Conservation (phyloP, 345 rosid genomes). For the Hypericum perforatum region DNA sequence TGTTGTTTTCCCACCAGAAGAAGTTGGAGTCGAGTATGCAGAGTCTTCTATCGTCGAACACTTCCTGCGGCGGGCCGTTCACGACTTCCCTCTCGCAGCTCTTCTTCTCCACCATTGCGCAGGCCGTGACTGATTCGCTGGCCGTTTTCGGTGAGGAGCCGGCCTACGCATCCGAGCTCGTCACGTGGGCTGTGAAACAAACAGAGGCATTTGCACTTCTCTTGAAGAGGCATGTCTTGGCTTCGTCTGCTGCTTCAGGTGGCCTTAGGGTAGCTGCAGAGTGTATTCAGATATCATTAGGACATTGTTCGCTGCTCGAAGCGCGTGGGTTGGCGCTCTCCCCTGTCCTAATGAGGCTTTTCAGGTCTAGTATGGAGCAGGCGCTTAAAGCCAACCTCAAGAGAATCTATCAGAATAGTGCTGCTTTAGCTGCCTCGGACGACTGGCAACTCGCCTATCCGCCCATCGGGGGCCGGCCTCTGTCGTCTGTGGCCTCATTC, state of each 20-base stretch:
- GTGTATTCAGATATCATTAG: slow-evolving; percentile 57
- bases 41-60: slow-evolving; percentile 42
- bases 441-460: slow-evolving; percentile 63
- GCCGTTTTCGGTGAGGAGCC: slow-evolving; percentile 75
- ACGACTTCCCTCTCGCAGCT: slow-evolving; percentile 60
- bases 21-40: slow-evolving; percentile 45
- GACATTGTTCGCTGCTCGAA: slow-evolving; percentile 68
- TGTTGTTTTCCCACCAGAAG: slow-evolving; percentile 57
- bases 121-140: slow-evolving; percentile 67
- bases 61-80: slow-evolving; percentile 44
- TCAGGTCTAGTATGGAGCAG: slow-evolving; percentile 53
- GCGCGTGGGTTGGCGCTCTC: slow-evolving; percentile 83
- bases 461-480: slow-evolving; percentile 42
- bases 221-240: slow-evolving; percentile 57
- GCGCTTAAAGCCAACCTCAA: slow-evolving; percentile 56
- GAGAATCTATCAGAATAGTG: slow-evolving; percentile 67
- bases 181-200: slow-evolving; percentile 89
- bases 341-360: slow-evolving; percentile 57
- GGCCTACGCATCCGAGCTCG: slow-evolving; percentile 78
- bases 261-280: slow-evolving; percentile 60
- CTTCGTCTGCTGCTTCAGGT: slow-evolving; percentile 72
- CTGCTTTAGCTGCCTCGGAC: slow-evolving; percentile 76
- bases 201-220: slow-evolving; percentile 50
- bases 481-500: slow-evolving; percentile 34
- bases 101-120: slow-evolving; percentile 74